Evolutionary conservation across 2,329 filamentous ascomycete genomes (phyloP).

Genomic region (Colletotrichum sp.): DNA sequence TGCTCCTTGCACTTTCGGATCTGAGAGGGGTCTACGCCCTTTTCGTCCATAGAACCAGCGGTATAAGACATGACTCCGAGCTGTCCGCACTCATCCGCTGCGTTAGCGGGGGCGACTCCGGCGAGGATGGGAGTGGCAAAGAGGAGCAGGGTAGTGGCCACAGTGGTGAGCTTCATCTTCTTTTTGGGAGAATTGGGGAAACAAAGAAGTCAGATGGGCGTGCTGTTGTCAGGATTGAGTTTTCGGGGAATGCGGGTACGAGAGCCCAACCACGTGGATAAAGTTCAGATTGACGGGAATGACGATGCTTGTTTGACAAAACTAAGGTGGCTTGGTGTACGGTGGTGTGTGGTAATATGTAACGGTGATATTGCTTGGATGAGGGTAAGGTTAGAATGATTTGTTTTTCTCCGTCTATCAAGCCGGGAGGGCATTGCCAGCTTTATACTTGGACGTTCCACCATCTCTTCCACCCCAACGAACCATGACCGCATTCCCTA

Average conservation of each 20-base stretch:
- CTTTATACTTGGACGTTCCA: not conserved
- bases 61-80: not conserved
- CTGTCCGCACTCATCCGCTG: conserved; percentile 1
- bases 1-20: conserved; percentile 3
- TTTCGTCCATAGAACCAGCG: not conserved
- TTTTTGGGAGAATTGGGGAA: not conserved
- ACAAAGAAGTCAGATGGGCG: not conserved
- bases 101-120: not conserved
- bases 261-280: not conserved
- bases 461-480: not conserved
- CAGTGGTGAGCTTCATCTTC: not conserved
- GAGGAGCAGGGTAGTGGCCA: not conserved
- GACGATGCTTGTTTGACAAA: not conserved
- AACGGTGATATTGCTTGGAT: not conserved
- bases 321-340: not conserved
- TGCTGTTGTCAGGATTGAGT: not conserved
- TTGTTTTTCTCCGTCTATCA: not conserved
- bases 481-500: not conserved
- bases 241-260: not conserved
- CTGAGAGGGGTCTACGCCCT: not conserved
- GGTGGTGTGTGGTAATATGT: not conserved
- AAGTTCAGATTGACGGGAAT: not conserved
- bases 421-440: not conserved
- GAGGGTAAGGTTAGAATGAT: not conserved
- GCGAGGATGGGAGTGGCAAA: not conserved